A percentile compares a stretch with the other conserved stretches of the same genome.
Evolutionary conservation across 2,329 filamentous ascomycete species (phyloP).

Genomic region (Xylariaceae sp.): DNA sequence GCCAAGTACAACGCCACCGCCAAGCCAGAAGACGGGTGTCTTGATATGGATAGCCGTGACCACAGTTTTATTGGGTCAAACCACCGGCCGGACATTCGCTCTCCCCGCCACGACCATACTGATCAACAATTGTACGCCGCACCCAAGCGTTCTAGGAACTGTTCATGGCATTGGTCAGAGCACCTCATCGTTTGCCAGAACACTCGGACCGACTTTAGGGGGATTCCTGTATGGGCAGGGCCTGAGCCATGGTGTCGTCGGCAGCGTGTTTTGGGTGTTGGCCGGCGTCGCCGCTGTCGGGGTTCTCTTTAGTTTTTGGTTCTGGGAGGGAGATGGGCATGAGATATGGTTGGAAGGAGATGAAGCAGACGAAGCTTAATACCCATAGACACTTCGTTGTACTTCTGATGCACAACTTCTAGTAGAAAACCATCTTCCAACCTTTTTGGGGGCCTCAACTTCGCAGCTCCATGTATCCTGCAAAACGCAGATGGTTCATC

Average conservation of each 20-base stretch:
- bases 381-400: neutral
- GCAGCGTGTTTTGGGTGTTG: slow-evolving; percentile 56
- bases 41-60: slow-evolving; percentile 63
- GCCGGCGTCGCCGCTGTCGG: slow-evolving; percentile 47
- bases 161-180: slow-evolving; percentile 54
- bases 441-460: too few relatives aligned
- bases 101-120: slow-evolving; percentile 44
- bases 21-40: slow-evolving; percentile 49
- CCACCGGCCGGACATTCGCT: slow-evolving; percentile 63
- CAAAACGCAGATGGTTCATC: too few relatives aligned
- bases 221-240: slow-evolving; percentile 59
- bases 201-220: slow-evolving; percentile 57
- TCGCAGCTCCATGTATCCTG: too few relatives aligned
- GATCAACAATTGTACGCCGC: slow-evolving; percentile 46
- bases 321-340: slow-evolving; percentile 60
- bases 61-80: slow-evolving; percentile 59
- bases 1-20: slow-evolving; percentile 45
- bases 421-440: too few relatives aligned
- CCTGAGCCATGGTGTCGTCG: slow-evolving; percentile 53
- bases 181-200: slow-evolving; percentile 54
- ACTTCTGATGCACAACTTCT: too few relatives aligned
- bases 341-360: slow-evolving; percentile 63
- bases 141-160: slow-evolving; percentile 44
- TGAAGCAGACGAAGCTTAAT: slow-evolving; percentile 38
- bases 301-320: slow-evolving; percentile 48